Conservation (phyloP, 2,329 filamentous ascomycete genomes). For the Aspergillus amoenus region DNA sequence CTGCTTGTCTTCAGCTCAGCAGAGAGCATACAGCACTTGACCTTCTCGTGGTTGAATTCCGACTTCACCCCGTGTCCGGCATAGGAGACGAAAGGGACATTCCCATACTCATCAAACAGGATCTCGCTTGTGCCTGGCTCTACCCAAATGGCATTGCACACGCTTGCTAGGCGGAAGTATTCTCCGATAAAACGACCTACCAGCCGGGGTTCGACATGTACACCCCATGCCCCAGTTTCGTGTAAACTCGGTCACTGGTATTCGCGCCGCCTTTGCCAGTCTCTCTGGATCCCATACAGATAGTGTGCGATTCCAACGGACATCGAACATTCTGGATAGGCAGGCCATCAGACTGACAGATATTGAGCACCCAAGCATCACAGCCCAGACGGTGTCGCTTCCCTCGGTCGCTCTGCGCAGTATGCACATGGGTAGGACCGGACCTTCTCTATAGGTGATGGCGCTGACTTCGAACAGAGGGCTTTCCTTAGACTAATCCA, state of each 20-base stretch:
- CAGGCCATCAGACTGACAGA: slow-evolving; percentile 38
- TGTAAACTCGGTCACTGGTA: slow-evolving; percentile 46
- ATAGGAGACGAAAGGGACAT: slow-evolving; percentile 48
- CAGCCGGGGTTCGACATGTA: slow-evolving; percentile 43
- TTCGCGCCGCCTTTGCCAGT: slow-evolving; percentile 56
- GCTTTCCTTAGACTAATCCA: slow-evolving; percentile 37
- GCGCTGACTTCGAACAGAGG: slow-evolving; percentile 47
- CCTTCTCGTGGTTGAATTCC: slow-evolving; percentile 41
- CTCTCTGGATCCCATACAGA: slow-evolving; percentile 55
- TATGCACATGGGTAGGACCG: slow-evolving; percentile 49
- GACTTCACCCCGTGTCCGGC: slow-evolving; percentile 43
- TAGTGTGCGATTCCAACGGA: slow-evolving; percentile 49
- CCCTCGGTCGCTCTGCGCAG: slow-evolving; percentile 48
- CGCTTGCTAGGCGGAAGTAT: slow-evolving; percentile 49
- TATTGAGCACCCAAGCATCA: slow-evolving; percentile 29
- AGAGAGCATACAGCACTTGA: slow-evolving; percentile 46
- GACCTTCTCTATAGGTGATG: slow-evolving; percentile 49
- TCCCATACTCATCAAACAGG: slow-evolving; percentile 46
- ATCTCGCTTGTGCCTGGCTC: slow-evolving; percentile 47
- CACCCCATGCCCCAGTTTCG: slow-evolving; percentile 44
- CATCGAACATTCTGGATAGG: slow-evolving; percentile 47
- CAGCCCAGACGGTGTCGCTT: slow-evolving; percentile 13
- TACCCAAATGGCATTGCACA: slow-evolving; percentile 51
- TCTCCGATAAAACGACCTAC: slow-evolving; percentile 47
- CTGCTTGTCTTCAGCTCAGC: slow-evolving; percentile 39